phyloP scores from a whole-genome alignment of 495 filamentous ascomycete species.

The Melanomma pulvis-pyrius region DNA sequence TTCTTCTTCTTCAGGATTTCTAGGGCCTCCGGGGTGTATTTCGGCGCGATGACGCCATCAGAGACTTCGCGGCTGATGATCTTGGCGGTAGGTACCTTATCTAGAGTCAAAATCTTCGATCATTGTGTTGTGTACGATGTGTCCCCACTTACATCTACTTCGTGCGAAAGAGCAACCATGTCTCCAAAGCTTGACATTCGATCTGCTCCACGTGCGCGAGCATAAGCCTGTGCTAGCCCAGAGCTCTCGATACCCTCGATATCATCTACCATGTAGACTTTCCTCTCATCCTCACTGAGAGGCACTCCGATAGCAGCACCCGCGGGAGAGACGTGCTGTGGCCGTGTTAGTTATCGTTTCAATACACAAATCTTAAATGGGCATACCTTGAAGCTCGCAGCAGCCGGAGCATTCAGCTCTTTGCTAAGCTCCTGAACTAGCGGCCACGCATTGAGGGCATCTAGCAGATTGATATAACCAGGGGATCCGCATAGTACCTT shows the following conservation, averaged over 20 bases:
- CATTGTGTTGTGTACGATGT: neutral
- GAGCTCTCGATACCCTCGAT: constrained; percentile 85
- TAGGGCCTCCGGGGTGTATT: constrained; percentile 79
- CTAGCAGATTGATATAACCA: constrained; percentile 95
- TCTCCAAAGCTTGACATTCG: constrained; percentile 98
- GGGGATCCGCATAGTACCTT: constrained; percentile 91
- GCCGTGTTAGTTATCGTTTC: constrained; percentile 1
- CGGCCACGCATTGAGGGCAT: constrained; percentile 95
- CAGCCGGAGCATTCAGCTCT: constrained; percentile 83
- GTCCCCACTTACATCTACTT: constrained; percentile 63
- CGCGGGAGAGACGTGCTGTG: constrained; percentile 83
- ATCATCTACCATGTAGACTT: constrained; percentile 98
- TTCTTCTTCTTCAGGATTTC: constrained; percentile 98
- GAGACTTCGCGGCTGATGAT: constrained; percentile 98
- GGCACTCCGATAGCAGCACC: constrained; percentile 92
- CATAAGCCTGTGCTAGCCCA: constrained; percentile 87
- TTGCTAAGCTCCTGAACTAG: constrained; percentile 94
- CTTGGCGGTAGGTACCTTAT: constrained; percentile 73
- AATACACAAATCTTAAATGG: neutral
- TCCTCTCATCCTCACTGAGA: constrained; percentile 81
- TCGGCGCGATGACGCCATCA: constrained; percentile 91
- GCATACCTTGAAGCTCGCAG: constrained; percentile 87
- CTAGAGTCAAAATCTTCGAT: neutral
- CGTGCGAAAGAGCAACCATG: constrained; percentile 87
- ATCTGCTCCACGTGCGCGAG: constrained; percentile 90